phyloP scores from a whole-genome alignment of 768 basidiomycete species.

The Podaxis sp. region DNA sequence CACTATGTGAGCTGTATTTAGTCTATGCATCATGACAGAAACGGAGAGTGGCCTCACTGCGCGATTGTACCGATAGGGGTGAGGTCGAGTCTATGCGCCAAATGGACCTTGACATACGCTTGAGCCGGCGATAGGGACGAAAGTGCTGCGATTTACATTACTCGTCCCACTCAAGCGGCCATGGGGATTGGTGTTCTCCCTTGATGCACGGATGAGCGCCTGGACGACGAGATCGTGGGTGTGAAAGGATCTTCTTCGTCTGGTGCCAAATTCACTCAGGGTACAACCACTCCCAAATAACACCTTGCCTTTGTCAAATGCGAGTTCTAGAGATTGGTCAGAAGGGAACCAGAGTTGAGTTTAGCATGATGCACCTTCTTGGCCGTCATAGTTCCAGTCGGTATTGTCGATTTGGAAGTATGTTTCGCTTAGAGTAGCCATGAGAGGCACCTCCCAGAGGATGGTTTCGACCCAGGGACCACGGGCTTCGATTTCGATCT shows the following conservation, averaged over 20 bases:
- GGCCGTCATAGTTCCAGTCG: constrained; percentile 85
- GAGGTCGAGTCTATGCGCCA: constrained; percentile 73
- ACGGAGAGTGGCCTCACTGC: constrained; percentile 50
- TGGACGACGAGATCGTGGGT: constrained; percentile 76
- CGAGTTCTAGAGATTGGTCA: constrained; percentile 44
- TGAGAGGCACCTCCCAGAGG: constrained; percentile 93
- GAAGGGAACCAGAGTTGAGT: background rate
- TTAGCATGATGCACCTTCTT: constrained; percentile 47
- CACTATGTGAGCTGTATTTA: constrained; percentile 31
- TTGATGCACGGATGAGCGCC: constrained; percentile 61
- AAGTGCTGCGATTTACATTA: constrained; percentile 55
- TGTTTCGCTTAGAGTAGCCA: constrained; percentile 87
- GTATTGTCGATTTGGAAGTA: constrained; percentile 74
- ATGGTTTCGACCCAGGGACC: constrained; percentile 85
- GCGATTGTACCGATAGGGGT: constrained; percentile 78
- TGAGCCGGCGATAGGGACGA: background rate
- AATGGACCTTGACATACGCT: constrained; percentile 53
- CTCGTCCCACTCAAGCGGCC: constrained; percentile 81
- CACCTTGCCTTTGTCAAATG: constrained; percentile 64
- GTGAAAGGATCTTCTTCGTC: constrained; percentile 69
- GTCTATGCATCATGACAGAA: background rate
- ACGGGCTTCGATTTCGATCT: constrained; percentile 63
- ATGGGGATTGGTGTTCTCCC: constrained; percentile 21
- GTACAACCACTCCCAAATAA: constrained; percentile 61
- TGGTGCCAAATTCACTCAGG: constrained; percentile 86